Conservation (phyloP, 1,284 basidiomycete species). For the Sanghuangporus sanghuang region DNA sequence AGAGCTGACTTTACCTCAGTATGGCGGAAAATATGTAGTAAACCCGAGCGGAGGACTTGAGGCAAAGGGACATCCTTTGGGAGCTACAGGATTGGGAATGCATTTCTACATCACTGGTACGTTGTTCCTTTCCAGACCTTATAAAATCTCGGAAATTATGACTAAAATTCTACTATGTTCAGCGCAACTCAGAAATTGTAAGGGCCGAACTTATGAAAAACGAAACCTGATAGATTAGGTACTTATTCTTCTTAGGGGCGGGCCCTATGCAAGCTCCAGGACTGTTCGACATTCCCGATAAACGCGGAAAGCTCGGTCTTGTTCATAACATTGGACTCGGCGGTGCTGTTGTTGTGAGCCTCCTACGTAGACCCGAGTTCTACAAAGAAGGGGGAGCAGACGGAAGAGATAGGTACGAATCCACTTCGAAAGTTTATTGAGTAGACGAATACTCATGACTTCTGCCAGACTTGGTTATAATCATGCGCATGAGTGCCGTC, state of each 20-base stretch:
- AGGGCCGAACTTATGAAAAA: conserved; percentile 20
- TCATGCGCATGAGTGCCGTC: conserved; percentile 63
- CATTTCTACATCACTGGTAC: conserved; percentile 80
- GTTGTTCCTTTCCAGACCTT: conserved; percentile 25
- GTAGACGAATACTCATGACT: conserved; percentile 1
- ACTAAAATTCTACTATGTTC: not conserved
- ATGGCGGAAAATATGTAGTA: conserved; percentile 83
- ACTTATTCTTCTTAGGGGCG: conserved; percentile 45
- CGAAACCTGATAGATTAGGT: not conserved
- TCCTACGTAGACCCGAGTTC: conserved; percentile 71
- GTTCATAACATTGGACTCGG: conserved; percentile 84
- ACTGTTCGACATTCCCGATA: conserved; percentile 55
- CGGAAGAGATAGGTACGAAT: conserved; percentile 54
- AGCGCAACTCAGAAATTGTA: conserved; percentile 75
- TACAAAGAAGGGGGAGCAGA: conserved; percentile 56
- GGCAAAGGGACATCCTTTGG: conserved; percentile 82
- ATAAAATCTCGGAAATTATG: not conserved
- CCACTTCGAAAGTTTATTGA: not conserved
- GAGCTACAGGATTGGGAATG: conserved; percentile 84
- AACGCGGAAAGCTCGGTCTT: conserved; percentile 72
- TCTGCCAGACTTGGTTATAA: conserved; percentile 68
- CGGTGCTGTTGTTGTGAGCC: conserved; percentile 70
- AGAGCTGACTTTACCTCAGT: conserved; percentile 35
- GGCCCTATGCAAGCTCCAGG: conserved; percentile 78
- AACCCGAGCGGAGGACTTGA: conserved; percentile 86